Evolutionary conservation across 1,284 basidiomycete species (phyloP).

Genomic region (Cutaneotrichosporon cyanovorans): DNA sequence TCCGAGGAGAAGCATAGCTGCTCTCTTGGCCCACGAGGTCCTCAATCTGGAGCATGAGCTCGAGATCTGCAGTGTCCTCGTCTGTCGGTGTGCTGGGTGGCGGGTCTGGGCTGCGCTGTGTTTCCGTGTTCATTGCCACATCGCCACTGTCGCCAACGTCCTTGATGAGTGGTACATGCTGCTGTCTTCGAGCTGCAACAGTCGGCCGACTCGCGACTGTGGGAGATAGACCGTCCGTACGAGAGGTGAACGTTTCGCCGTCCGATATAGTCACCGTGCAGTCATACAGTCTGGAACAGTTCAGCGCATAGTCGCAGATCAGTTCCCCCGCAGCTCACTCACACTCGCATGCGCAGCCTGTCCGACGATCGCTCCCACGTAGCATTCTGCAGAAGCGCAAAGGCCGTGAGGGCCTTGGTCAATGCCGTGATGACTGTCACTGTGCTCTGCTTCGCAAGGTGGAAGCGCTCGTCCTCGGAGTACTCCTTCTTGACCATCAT

Average conservation of each 20-base stretch:
- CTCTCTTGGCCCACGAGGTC: slow-evolving; percentile 26
- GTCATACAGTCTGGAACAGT: slow-evolving; percentile 48
- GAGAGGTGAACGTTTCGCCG: slow-evolving; percentile 20
- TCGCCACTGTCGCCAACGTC: slow-evolving; percentile 10
- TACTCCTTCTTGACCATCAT: slow-evolving; percentile 48
- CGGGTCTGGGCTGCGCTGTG: not conserved
- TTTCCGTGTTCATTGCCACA: slow-evolving; percentile 6
- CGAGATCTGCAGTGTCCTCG: slow-evolving; percentile 14
- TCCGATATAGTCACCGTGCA: slow-evolving; percentile 46
- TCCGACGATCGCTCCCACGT: slow-evolving; percentile 46
- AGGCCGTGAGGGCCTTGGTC: slow-evolving; percentile 51
- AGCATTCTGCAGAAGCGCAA: slow-evolving; percentile 49
- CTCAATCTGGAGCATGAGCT: slow-evolving; percentile 32
- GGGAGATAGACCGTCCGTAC: not conserved
- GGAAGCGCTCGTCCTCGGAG: slow-evolving; percentile 40
- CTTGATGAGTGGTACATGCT: slow-evolving; percentile 3
- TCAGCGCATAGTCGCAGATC: not conserved
- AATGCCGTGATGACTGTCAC: slow-evolving; percentile 42
- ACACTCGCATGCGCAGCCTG: slow-evolving; percentile 45
- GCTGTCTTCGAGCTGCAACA: not conserved
- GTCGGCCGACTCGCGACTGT: too few relatives aligned
- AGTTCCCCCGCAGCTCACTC: slow-evolving; percentile 13
- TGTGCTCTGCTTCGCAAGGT: slow-evolving; percentile 33
- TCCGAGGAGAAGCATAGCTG: not conserved
- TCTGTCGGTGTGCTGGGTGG: not conserved